Evolutionary conservation across 768 basidiomycete species (phyloP), one percentile per base, ranked within the genome.

Genomic region (Cystobasidium tubakii): DNA sequence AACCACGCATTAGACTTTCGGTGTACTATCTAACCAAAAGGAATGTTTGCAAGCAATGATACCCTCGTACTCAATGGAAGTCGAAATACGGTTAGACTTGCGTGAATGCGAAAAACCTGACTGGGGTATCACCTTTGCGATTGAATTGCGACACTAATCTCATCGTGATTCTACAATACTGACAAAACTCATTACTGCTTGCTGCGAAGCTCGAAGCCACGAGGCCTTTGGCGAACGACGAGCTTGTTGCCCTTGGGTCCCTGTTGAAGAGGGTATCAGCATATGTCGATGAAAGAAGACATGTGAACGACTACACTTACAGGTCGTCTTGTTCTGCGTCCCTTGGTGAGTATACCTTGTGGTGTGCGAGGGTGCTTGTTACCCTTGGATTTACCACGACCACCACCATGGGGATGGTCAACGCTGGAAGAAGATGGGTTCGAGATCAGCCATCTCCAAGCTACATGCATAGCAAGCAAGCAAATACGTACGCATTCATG

Each of bases 311-410:
- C 7, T 33, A 60, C 1, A 71, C 89, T 90, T 57, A 92, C 92
- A 19, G 92, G 90, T 80, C 92, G 89, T 79, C 95, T 88, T 70
- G 95, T 99, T 73, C 95, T 86, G 75, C 88, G 90, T 74, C 93
- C 93, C 84, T 92, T 92, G 1, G 74, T 67, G 17, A 91, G 90
- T 73, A 89, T 34, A 60, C 75, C 75, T 27, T 75, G 67, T 3
- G 65, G 23, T 31, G 75, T 75, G 9, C 66, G 43, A 42, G 94
- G 92, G 80, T 93, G 88, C 80, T 91, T 95, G 86, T 94, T 88
- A 73, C 91, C 91, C 85, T 99, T 98, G 74, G 90, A 91, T 82
- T 95, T 97, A 77, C 95, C 95, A 83, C 95, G 89, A 82, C 95
- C 95, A 84, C 75, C 75, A 25, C 75, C 75, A 54, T 74, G 75